Base-by-base conservation (phyloP, 169 alveolate genomes). In the Eimeria praecox region DNA sequence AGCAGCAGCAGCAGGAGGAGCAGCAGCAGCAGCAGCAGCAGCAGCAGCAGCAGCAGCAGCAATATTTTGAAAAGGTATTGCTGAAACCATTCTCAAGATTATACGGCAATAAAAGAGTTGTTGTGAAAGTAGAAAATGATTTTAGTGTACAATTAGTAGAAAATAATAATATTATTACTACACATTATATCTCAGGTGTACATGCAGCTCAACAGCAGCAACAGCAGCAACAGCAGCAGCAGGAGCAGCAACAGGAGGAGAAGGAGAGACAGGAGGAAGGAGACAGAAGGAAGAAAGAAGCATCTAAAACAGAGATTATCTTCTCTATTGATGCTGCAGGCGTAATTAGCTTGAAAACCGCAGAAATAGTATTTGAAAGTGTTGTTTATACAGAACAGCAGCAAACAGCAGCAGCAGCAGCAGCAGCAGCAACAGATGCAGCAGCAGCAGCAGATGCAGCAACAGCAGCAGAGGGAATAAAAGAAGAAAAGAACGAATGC, bases 141-240 rank as follows among this genome's bases (percentile, higher is more conserved):
- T 56, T 94, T 33, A 35, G 9, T 42, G 62, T 94, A 38, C 59
- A 73, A 44, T 71, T 94, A 27, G 44, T 85, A 44, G 96, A 94
- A 40, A 90, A 86, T 80, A 90, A 54, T 8, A 35, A 9, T 40
- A 46, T 73, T 14, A 78, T 94, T 24, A 24, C 27, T 42, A 85
- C 86, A 3, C 52, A 62, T 52, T 73, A 35, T 14, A 52, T 94
- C 38, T 22, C 59, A 20, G 96, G 96, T 35, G 90, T 94, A 38
- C 52, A 30, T 42, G 94, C 89, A 56, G 96, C 91, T 2, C 90
- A 54, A 49, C 38, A 52, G 90, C 52, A 62, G 69, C 91, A 18
- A 73, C 75, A 75, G 69, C 91, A 18, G 85, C 75, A 75, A 82
- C 78, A 54, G 69, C 64, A 90, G 56, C 88, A 69, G 95, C 59